Percentiles rank a stretch among this genome's conserved stretches.
Evolutionary conservation across 257 asterid genomes (phyloP).

Genomic region (Gynochthodes officinalis): DNA sequence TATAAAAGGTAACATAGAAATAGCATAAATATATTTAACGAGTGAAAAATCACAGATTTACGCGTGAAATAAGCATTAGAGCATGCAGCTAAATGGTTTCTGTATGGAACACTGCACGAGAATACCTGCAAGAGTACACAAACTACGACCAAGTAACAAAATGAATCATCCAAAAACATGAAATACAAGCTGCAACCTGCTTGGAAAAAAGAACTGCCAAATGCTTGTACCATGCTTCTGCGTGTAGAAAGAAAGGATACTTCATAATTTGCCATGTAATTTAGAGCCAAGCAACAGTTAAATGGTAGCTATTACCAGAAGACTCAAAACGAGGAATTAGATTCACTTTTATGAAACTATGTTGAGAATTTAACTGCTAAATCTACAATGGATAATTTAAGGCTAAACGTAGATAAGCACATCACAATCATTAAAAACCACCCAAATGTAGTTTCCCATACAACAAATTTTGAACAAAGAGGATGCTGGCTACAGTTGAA

Average conservation of each 20-base stretch:
- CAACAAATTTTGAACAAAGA: slow-evolving; percentile 18
- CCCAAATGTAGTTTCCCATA: slow-evolving; percentile 5
- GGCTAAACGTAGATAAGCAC: slow-evolving; percentile 14
- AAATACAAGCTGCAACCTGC: neutral
- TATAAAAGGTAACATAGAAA: neutral
- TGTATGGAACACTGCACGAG: neutral
- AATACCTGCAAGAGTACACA: neutral
- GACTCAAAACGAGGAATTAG: neutral
- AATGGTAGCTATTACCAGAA: neutral
- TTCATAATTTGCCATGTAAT: neutral
- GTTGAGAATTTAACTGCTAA: slow-evolving; percentile 5
- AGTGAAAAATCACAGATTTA: too few species aligned
- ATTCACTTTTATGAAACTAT: slow-evolving; percentile 2
- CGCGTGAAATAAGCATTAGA: neutral
- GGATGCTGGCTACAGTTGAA: slow-evolving; percentile 8
- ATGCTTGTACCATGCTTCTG: neutral
- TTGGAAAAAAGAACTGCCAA: slow-evolving; percentile 1
- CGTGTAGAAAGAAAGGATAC: slow-evolving; percentile 1
- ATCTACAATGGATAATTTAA: slow-evolving; percentile 9
- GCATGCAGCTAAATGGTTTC: neutral
- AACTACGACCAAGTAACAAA: neutral
- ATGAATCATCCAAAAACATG: slow-evolving; percentile 8
- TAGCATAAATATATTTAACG: too few species aligned
- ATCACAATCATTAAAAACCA: slow-evolving; percentile 18
- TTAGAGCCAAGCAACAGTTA: neutral